Base-by-base conservation (phyloP, 306 rosid genomes). In the Medicago ruthenica region DNA sequence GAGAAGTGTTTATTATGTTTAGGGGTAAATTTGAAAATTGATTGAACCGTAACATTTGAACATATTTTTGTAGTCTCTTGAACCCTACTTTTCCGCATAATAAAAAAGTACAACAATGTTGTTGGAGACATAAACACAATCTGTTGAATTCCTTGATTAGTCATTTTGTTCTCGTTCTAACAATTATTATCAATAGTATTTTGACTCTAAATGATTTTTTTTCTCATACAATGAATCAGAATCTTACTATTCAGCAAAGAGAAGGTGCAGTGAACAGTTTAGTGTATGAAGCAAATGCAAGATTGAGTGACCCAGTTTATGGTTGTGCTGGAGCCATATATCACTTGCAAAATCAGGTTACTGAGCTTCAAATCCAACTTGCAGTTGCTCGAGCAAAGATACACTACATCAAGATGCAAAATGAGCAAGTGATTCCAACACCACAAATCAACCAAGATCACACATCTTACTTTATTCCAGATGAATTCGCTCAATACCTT, bases 311-410 rank as follows among this genome's bases (percentile, higher is more conserved):
- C 79, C 98, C 98, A 1, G 97, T 94, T 7, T 94, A 91, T 15
- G 98, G 98, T 1, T 90, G 97, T 21, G 97, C 89, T 15, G 97
- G 98, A 70, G 97, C 89, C 44, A 90, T 95, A 42, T 90, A 95
- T 0, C 85, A 72, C 79, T 74, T 95, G 14, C 98, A 95, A 71
- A 92, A 85, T 72, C 93, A 95, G 55, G 97, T 92, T 17, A 84
- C 97, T 3, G 91, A 95, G 75, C 92, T 95, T 14, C 96, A 95
- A 72, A 95, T 90, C 97, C 97, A 95, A 67, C 91, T 95, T 10
- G 96, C 98, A 2, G 86, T 92, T 57, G 98, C 96, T 57, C 93
- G 92, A 50, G 93, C 98, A 14, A 97, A 95, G 86, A 90, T 95
- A 20, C 92, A 90, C 41, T 90, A 96, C 83, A 81, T 84, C 67